These are phyloP conservation scores for Stachybotrys echinatus DNA, from an alignment of 2,329 filamentous ascomycete genomes.

Conservation along the genomic window DNA sequence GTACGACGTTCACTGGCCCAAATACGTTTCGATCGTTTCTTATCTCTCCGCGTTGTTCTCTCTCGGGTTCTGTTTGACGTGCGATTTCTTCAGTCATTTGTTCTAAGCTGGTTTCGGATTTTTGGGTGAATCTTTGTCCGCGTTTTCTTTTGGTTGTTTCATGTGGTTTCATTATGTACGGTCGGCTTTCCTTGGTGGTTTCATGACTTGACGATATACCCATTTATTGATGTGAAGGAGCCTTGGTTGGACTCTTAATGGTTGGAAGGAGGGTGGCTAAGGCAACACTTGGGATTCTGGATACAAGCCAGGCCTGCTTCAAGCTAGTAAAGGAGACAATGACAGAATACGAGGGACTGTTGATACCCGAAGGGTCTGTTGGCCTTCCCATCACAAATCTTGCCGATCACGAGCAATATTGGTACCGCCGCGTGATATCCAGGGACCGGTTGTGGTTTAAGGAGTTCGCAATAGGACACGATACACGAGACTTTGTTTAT, in stretches of 20 bases:
- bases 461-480: too few relatives aligned
- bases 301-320: too few relatives aligned
- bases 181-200: conserved; percentile 5
- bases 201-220: conserved; percentile 18
- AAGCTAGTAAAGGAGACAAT: not conserved
- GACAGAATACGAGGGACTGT: not conserved
- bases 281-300: too few relatives aligned
- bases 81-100: too few relatives aligned
- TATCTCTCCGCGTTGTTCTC: too few relatives aligned
- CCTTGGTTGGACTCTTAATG: not conserved
- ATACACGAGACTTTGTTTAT: too few relatives aligned
- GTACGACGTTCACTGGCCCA: too few relatives aligned
- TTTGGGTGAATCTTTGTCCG: not conserved
- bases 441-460: not conserved
- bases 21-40: too few relatives aligned
- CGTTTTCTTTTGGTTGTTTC: conserved; percentile 1
- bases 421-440: not conserved
- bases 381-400: not conserved
- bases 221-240: conserved; percentile 8
- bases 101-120: too few relatives aligned
- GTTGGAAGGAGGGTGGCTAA: not conserved
- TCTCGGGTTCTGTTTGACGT: too few relatives aligned
- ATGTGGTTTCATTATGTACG: conserved; percentile 6
- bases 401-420: not conserved
- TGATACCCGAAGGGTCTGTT: not conserved